Conservation (phyloP, 306 rosid genomes). For the Herpetospermum pedunculosum region DNA sequence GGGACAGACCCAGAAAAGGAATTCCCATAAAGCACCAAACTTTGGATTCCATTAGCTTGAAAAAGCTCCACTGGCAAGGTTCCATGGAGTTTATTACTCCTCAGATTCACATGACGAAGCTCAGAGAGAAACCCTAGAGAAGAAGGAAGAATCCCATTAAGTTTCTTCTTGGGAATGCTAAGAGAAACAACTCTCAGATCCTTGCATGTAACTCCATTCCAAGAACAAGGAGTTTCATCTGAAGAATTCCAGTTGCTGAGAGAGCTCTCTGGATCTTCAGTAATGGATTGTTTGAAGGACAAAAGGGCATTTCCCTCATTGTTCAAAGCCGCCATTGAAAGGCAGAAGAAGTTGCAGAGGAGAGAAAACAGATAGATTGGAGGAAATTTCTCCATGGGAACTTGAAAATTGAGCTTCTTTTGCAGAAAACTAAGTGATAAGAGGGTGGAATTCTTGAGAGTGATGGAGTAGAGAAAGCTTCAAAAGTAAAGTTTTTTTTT, state of each 20-base stretch:
- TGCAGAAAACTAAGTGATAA: not conserved
- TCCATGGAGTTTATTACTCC: constrained; percentile 66
- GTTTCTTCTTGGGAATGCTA: constrained; percentile 74
- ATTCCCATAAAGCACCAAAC: constrained; percentile 91
- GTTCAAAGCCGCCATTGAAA: constrained; percentile 36
- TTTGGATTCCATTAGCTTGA: constrained; percentile 66
- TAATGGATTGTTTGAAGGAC: constrained; percentile 46
- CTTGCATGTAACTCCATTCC: constrained; percentile 91
- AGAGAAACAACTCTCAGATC: constrained; percentile 63
- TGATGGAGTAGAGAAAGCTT: constrained; percentile 8
- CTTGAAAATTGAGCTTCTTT: constrained; percentile 11
- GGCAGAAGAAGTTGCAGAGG: constrained; percentile 31
- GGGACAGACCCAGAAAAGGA: constrained; percentile 79
- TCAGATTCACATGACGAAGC: constrained; percentile 80
- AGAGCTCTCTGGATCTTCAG: constrained; percentile 56
- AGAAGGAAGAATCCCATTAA: constrained; percentile 69
- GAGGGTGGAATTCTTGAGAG: constrained; percentile 18
- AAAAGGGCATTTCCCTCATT: constrained; percentile 61
- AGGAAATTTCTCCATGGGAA: constrained; percentile 30
- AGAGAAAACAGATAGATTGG: constrained; percentile 22
- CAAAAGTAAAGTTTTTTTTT: not conserved
- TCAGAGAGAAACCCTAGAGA: constrained; percentile 54
- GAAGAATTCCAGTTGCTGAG: constrained; percentile 79
- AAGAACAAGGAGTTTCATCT: constrained; percentile 65
- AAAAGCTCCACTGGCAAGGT: constrained; percentile 58